These are phyloP conservation scores for Tetragonia tetragonoides DNA, from an alignment of 148 eudicot genomes.

Conservation along the genomic window DNA sequence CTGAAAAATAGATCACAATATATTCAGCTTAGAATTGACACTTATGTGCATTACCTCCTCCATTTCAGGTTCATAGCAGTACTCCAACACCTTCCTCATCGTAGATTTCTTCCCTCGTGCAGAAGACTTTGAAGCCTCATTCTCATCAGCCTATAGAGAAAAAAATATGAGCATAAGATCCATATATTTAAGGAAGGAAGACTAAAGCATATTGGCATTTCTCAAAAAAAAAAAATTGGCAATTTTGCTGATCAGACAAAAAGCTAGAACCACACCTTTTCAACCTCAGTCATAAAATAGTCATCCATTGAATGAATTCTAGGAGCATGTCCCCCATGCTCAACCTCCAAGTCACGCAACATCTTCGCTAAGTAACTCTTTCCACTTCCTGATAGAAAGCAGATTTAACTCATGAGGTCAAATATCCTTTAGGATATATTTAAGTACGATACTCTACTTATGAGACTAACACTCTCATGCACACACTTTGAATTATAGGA, in stretches of 20 bases:
- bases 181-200: neutral
- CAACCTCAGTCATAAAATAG: slow-evolving; percentile 98
- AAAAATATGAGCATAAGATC: neutral
- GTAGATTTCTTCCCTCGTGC: slow-evolving; percentile 62
- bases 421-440: neutral
- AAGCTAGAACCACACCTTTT: slow-evolving; percentile 61
- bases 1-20: neutral
- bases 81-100: slow-evolving; percentile 80
- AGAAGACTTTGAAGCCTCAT: slow-evolving; percentile 56
- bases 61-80: slow-evolving; percentile 99
- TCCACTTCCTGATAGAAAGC: slow-evolving; percentile 72
- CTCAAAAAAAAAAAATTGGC: neutral
- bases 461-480: neutral
- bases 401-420: slow-evolving; percentile 1
- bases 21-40: neutral
- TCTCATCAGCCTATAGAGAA: slow-evolving; percentile 60
- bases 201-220: neutral
- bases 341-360: slow-evolving; percentile 93
- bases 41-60: slow-evolving; percentile 67
- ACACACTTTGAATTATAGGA: neutral
- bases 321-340: slow-evolving; percentile 90
- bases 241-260: neutral
- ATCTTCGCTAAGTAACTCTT: slow-evolving; percentile 93
- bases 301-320: slow-evolving; percentile 99
- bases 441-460: no score